phyloP scores from a whole-genome alignment of 352 stramenopile genomes.

The Globisporangium megalacanthum region DNA sequence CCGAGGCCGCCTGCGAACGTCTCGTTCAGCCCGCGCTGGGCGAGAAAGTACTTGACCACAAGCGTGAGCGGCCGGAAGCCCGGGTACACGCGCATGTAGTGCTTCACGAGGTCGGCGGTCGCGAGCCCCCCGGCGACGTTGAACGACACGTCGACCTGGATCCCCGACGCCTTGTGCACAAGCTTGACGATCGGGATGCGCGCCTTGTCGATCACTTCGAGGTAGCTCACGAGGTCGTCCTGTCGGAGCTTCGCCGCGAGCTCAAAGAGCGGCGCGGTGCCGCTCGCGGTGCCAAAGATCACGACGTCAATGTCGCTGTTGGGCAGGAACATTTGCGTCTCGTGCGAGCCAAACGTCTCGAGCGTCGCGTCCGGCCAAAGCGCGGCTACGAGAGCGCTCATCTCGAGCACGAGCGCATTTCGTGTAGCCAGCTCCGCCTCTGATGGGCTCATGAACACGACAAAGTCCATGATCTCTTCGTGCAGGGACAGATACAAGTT shows the following conservation, averaged over 20 bases:
- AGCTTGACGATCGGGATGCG: conserved; percentile 96
- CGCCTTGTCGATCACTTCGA: conserved; percentile 95
- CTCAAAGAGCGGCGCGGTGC: conserved; percentile 48
- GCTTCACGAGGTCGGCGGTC: conserved; percentile 63
- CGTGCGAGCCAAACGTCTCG: conserved; percentile 90
- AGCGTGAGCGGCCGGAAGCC: conserved; percentile 91
- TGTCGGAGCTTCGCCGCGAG: conserved; percentile 48
- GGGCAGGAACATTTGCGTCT: conserved; percentile 90
- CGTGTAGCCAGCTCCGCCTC: conserved; percentile 67
- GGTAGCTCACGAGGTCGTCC: conserved; percentile 79
- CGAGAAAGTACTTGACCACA: conserved; percentile 95
- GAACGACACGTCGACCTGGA: conserved; percentile 94
- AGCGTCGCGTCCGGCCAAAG: conserved; percentile 66
- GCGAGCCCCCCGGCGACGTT: conserved; percentile 77
- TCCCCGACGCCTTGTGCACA: conserved; percentile 81
- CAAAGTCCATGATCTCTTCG: conserved; percentile 96
- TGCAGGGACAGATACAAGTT: conserved; percentile 89
- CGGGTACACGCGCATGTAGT: conserved; percentile 90
- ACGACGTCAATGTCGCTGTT: conserved; percentile 94
- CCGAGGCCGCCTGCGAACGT: conserved; percentile 93
- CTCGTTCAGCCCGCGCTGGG: conserved; percentile 91
- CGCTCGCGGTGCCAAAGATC: conserved; percentile 65
- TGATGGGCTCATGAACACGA: conserved; percentile 85
- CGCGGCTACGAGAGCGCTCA: conserved; percentile 50
- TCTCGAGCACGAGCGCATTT: conserved; percentile 65